These are phyloP conservation scores for Alternaria infectoria DNA, from an alignment of 2,329 filamentous ascomycete genomes.

Conservation along the genomic window DNA sequence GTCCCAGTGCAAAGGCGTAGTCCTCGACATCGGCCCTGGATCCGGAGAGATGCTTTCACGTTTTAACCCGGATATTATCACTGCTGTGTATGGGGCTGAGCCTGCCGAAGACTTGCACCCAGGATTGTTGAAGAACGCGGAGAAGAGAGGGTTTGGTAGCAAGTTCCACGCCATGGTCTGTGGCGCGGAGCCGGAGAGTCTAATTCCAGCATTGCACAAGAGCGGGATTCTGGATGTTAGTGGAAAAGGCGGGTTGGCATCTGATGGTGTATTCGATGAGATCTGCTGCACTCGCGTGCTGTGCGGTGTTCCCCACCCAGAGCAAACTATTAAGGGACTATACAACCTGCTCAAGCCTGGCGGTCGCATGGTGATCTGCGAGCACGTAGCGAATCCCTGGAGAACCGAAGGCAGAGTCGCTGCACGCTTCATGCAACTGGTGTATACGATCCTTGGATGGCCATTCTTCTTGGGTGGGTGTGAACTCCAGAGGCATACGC, in stretches of 20 bases:
- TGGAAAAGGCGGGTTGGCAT: constrained; percentile 28
- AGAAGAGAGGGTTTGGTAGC: constrained; percentile 49
- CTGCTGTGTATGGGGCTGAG: constrained; percentile 61
- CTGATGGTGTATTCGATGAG: constrained; percentile 59
- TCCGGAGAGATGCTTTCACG: constrained; percentile 58
- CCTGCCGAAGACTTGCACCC: constrained; percentile 58
- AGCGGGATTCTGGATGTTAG: constrained; percentile 47
- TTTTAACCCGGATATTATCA: constrained; percentile 53
- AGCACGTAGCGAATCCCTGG: constrained; percentile 63
- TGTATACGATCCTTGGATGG: constrained; percentile 58
- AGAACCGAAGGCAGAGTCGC: constrained; percentile 52
- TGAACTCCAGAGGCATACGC: constrained; percentile 58
- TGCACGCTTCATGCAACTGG: constrained; percentile 54
- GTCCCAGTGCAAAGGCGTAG: constrained; percentile 33
- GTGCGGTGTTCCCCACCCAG: constrained; percentile 59
- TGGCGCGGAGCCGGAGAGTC: constrained; percentile 54
- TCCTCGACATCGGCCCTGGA: constrained; percentile 57
- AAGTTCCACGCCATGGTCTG: constrained; percentile 59
- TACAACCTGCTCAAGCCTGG: constrained; percentile 62
- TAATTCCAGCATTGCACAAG: constrained; percentile 54
- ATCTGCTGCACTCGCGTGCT: constrained; percentile 62
- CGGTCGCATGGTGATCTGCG: constrained; percentile 61
- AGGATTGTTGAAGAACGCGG: constrained; percentile 51
- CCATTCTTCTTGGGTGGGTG: constrained; percentile 61
- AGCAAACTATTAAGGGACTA: constrained; percentile 54